Base-by-base conservation (phyloP, 108 stramenopile genomes). In the Skeletonema marinoi region DNA sequence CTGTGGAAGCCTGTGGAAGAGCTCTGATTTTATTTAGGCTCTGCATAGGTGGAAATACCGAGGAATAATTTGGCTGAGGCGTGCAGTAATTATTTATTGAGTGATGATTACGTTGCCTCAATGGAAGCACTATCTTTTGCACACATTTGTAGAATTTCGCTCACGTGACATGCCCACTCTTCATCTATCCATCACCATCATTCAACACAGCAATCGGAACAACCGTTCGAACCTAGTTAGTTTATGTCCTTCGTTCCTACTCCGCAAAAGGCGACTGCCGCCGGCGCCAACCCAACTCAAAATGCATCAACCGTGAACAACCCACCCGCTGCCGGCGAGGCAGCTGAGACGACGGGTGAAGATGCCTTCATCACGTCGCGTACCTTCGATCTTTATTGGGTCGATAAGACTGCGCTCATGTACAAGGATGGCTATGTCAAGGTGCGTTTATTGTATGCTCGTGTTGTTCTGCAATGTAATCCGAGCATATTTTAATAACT, bases 231-330 rank as follows among this genome's bases (percentile, higher is more conserved):
- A 56, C 54, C 25, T 56, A 32, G 65, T 32, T 65, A 88, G 90
- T 95, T 86, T 88, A 95, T 95, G 93, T 95, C 93, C 89, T 95
- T 95, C 85, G 91, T 92, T 83, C 93, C 93, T 82, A 84, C 85
- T 73, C 91, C 93, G 65, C 89, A 92, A 88, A 88, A 90, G 89
- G 89, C 90, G 77, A 85, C 70, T 63, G 66, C 75, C 80, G 86
- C 86, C 85, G 79, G 67, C 70, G 85, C 82, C 80, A 86, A 88
- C 71, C 54, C 79, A 77, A 70, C 10, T 70, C 75, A 67, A 33
- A 74, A 75, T 70, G 76, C 73, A 46, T 32, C 85, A 44, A 58
- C 81, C 54, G 80, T 81, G 48, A 70, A 42, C 21, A 81, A 74
- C 32, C 14, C 69, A 38, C 9, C 67, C 51, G 83, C 83, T 62